Evolutionary conservation across 2,329 filamentous ascomycete genomes (phyloP), one percentile per base, ranked within the genome.

Genomic region (Hymenotorrendiella dingleyae): DNA sequence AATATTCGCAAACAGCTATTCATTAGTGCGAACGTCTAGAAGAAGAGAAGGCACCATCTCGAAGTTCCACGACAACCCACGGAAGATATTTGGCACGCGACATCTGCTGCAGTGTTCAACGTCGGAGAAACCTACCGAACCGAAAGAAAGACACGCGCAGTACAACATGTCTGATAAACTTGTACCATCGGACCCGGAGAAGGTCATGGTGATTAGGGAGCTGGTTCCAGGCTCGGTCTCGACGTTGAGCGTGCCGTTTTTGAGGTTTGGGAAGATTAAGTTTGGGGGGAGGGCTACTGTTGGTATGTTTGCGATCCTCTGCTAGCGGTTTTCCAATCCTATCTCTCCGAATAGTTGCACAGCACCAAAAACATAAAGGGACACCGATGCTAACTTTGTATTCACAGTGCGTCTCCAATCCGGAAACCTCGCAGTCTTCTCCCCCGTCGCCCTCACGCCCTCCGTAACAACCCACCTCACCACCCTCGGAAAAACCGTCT

Each of bases 141-240:
- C n/a, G n/a, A n/a, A n/a, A n/a, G n/a, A n/a, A n/a, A n/a, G n/a
- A n/a, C n/a, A n/a, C n/a, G n/a, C n/a, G n/a, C n/a, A n/a, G n/a
- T n/a, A n/a, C n/a, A n/a, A 26, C 2, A 83, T 83, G 78, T 76
- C 78, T 42, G 69, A 71, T 6, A 75, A 80, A 57, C 74, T 87
- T 42, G 74, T 86, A 43, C 83, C 84, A 4, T 57, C 67, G 12
- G 82, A 91, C 56, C 89, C 90, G 10, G 76, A 80, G 14, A 79
- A 86, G 58, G 82, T 93, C 50, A 94, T 95, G 84, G 87, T 95
- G 48, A 91, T 94, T 58, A 86, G 91, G 50, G 76, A 89, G 55
- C 68, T 97, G 55, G 86, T 85, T 2, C 84, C 86, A 11, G 82
- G 84, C 53, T n/a, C n/a, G n/a, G 75, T 95, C 49, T 80, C 78